Base-by-base conservation (phyloP, 768 basidiomycete species). In the Phlebiopsis gigantea region DNA sequence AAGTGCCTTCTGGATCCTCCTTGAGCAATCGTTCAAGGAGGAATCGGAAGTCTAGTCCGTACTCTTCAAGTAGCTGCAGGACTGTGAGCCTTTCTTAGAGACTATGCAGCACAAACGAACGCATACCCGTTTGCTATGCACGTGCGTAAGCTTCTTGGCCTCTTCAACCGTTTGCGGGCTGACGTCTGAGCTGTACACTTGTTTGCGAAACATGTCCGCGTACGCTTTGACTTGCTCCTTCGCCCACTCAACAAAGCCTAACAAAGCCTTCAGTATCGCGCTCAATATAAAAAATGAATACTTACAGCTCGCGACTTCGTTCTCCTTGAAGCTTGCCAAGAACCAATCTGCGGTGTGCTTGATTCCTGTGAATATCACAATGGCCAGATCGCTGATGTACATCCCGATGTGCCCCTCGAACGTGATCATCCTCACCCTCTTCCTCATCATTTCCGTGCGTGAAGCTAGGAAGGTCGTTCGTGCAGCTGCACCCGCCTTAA, bases 271-370 rank as follows among this genome's bases (percentile, higher is more conserved):
- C 0, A 53, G 48, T n/a, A n/a, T n/a, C n/a, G n/a, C 53, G 48
- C 60, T 31, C 55, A 55, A n/a, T n/a, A 28, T 46, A 29, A 29
- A 51, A 34, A 24, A 24, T 17, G 25, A 53, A 47, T 0, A 77
- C 91, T 61, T 63, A 96, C 96, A 82, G 57, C 93, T 95, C 0
- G 96, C 88, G 60, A 91, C 90, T 62, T 93, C 87, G 67, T 97
- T 94, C 71, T 98, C 97, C 70, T 88, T 90, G 72, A 97, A 99
- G 56, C 93, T 94, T 0, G 88, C 87, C 62, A 98, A 76, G 71
- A 92, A 99, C 97, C 97, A 99, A 72, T 99, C 96, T 14, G 92
- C 92, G 1, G 95, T 97, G 66, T 98, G 93, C 68, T 97, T 95
- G 68, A 99, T 89, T 1, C 91, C 86, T 0, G 94, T 97, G 65